Evolutionary conservation across 2,329 filamentous ascomycete species (phyloP).

Genomic region (Gnomoniopsis sp.): DNA sequence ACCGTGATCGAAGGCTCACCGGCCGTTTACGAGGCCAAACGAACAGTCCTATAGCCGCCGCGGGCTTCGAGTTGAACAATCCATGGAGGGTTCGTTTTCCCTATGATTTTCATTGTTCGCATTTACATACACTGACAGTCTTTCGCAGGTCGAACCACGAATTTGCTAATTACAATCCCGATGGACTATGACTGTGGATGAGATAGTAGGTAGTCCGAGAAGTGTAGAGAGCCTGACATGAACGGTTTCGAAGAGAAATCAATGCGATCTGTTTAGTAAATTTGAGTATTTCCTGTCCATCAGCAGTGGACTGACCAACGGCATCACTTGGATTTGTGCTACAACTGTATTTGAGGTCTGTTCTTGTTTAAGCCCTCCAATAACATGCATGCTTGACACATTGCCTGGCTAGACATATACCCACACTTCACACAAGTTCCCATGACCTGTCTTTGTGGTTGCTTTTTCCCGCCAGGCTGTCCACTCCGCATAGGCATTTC

Average conservation of each 20-base stretch:
- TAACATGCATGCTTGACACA: conserved; percentile 91
- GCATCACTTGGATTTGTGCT: conserved; percentile 19
- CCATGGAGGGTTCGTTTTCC: conserved; percentile 56
- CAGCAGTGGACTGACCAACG: background rate
- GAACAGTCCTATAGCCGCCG: conserved; percentile 51
- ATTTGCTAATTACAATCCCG: no score
- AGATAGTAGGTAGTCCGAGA: conserved; percentile 5
- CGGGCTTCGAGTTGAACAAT: conserved; percentile 61
- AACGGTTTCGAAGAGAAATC: background rate
- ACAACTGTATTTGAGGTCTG: conserved; percentile 55
- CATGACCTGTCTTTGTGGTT: conserved; percentile 61
- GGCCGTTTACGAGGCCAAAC: conserved; percentile 56
- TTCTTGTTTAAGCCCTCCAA: conserved; percentile 89
- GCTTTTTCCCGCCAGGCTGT: conserved; percentile 21
- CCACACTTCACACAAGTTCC: conserved; percentile 85
- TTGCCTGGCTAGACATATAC: conserved; percentile 89
- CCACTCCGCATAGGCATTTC: conserved; percentile 22
- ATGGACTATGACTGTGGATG: no score
- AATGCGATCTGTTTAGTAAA: background rate
- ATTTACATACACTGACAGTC: conserved; percentile 15
- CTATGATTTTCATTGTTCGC: background rate
- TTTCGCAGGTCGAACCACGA: conserved; percentile 49
- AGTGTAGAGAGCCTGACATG: conserved; percentile 1
- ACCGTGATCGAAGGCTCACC: conserved; percentile 60
- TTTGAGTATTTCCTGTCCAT: background rate